A percentile compares a stretch with the other conserved stretches of the same genome.
These are phyloP conservation scores for Tetracladium setigerum DNA, from an alignment of 495 filamentous ascomycete species.

Conservation along the genomic window DNA sequence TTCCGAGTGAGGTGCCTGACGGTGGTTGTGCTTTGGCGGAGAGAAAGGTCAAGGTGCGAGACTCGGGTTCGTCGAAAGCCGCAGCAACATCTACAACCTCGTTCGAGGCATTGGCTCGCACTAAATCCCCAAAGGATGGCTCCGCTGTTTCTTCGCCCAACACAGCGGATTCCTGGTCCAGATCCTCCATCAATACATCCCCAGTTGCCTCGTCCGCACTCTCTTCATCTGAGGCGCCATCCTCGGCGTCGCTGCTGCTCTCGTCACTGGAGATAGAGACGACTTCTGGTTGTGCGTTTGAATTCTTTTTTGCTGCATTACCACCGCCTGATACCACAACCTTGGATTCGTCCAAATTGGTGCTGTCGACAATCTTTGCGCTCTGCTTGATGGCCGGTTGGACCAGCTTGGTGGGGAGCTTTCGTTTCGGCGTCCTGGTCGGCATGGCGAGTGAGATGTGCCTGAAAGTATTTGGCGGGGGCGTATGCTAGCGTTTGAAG, in stretches of 20 bases:
- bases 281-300: conserved; percentile 26
- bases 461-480: neutral
- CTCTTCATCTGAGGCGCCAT: conserved; percentile 32
- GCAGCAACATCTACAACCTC: conserved; percentile 73
- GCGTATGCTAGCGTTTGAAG: neutral
- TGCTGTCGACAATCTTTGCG: conserved; percentile 50
- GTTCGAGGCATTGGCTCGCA: conserved; percentile 53
- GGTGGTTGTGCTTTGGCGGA: conserved; percentile 40
- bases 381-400: conserved; percentile 48
- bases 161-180: conserved; percentile 28
- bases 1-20: conserved; percentile 73
- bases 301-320: conserved; percentile 12
- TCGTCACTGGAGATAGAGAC: conserved; percentile 53
- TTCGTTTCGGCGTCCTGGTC: conserved; percentile 33
- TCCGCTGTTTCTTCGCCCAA: conserved; percentile 41
- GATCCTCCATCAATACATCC: conserved; percentile 35
- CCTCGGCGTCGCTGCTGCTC: conserved; percentile 34
- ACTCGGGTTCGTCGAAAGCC: conserved; percentile 36
- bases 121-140: conserved; percentile 82
- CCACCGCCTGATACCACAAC: conserved; percentile 47
- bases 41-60: conserved; percentile 8
- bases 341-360: conserved; percentile 65
- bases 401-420: conserved; percentile 37
- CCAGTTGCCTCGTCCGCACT: conserved; percentile 23
- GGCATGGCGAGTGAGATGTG: conserved; percentile 31